Base-by-base conservation (phyloP, 352 stramenopile genomes). In the Globisporangium viniferum region DNA sequence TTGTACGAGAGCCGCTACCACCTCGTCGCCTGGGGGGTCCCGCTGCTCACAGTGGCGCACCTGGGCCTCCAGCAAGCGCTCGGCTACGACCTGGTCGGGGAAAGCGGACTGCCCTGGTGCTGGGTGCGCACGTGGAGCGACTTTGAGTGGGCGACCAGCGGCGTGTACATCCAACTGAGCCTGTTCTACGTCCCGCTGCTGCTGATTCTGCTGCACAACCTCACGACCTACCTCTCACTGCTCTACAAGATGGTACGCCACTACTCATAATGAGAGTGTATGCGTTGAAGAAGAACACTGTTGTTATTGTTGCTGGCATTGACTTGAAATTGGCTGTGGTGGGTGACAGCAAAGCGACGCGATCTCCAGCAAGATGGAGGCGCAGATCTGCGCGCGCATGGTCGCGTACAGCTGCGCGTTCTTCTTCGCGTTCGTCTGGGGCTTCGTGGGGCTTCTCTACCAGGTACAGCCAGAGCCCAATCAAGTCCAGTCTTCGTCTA, bases 61-160 rank as follows among this genome's bases (percentile, higher is more conserved):
- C 69, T 93, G 51, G 70, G 69, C 22, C 46, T 78, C 5, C 82
- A 93, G 66, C 65, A 77, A 0, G 49, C 75, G 20, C 68, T 73
- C 15, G 86, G 86, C 9, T 82, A 79, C 44, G 57, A 75, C 6
- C 51, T 93, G 15, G 67, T 93, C 29, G 85, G 86, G 3, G 76
- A 87, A 55, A 90, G 83, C 31, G 86, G 86, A 0, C 67, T 84
- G 0, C 83, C 83, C 7, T 93, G 86, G 85, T 93, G 86, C 60
- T 92, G 86, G 86, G 77, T 93, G 61, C 83, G 83, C n/a, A 77
- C 76, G 31, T 93, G 82, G 82, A 90, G 70, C 73, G 75, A 80
- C 55, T 79, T 74, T 59, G 66, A 83, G 56, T 93, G 86, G 83
- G 75, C 67, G 3, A 6, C 61, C 1, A 62, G 74, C 29, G 83